Base-by-base conservation (phyloP, 148 eudicot species). In the Heliosperma pusillum region DNA sequence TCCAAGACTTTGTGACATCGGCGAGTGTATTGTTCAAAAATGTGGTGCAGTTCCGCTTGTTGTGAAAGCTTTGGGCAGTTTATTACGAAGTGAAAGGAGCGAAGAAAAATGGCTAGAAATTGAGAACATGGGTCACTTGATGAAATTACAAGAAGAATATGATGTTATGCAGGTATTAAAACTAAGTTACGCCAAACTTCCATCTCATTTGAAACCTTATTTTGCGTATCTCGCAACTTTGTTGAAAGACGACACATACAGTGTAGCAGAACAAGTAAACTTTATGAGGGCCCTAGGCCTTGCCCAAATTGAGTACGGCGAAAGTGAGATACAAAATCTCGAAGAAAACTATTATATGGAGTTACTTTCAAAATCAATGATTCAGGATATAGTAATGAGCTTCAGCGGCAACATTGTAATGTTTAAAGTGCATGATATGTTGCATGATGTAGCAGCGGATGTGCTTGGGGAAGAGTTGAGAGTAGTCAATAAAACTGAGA, bases 361-460 rank as follows among this genome's bases (percentile, higher is more conserved):
- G 40, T 59, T 79, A 16, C 25, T 84, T 50, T 80, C 87, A 2
- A 87, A 84, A 66, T 87, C 80, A 19, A 78, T 84, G 74, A 80
- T 87, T 66, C 86, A 79, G 26, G 81, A 84, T 17, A 74, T 79
- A 53, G 25, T 70, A 79, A 47, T 60, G 74, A 7, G 61, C 5
- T 57, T 57, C 21, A 76, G 53, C 55, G 42, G 79, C 69, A 77
- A 72, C 33, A 71, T 77, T 71, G 77, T 87, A 47, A 68, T 68
- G 7, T 84, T 82, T 56, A 86, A 76, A 68, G 75, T 85, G 56
- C 91, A 88, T 64, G 77, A 80, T 66, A 78, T 85, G 17, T 76
- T 83, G 29, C 84, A 77, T 33, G 90, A 85, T 65, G 72, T 88
- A 19, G 85, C 86, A 13, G 64, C 55, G 24, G 80, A 80, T 15